Evolutionary conservation across 1,139 yeast genomes (phyloP), one percentile per base, ranked within the genome.

Genomic region (Yamadazyma blattariae): DNA sequence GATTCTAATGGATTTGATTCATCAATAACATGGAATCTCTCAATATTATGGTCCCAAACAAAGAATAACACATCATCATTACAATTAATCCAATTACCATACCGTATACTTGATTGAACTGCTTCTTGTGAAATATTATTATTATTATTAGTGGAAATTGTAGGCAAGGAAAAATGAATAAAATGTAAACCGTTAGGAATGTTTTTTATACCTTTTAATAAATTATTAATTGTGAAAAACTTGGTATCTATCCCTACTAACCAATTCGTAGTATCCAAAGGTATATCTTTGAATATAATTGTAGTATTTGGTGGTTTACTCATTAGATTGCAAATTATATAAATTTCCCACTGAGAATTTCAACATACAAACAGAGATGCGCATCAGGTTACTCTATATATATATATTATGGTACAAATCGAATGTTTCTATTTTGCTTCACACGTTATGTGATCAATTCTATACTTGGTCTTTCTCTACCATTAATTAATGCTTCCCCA

Each of bases 211-310:
- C 67, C 67, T 32, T 46, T 44, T 5, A 61, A 40, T 2, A 44
- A 25, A 14, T 41, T 40, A 30, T 49, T 52, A 12, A 53, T 47
- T 25, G 40, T 48, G 41, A 59, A 54, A 39, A 59, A 61, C 39
- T 52, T 59, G 14, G 56, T 49, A 36, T 61, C 66, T 13, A 61
- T 54, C 3, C 67, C 67, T 5, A 60, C 35, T 10, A 56, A 42
- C 56, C 60, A 49, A 26, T 45, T 38, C 20, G 42, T 29, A 3
- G 52, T 42, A 10, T 47, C 39, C 1, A 20, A 18, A 4, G 59
- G 59, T 7, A 52, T 35, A 5, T 45, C 43, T 27, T 38, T 44
- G 25, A 47, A 44, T 7, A 56, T 19, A 7, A 59, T 37, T 1
- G 65, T 59, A 5, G 52, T 38, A 16, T 45, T 28, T n/a, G 64